Conservation (phyloP, 257 asterid species). For the Solanum tarapatanum region DNA sequence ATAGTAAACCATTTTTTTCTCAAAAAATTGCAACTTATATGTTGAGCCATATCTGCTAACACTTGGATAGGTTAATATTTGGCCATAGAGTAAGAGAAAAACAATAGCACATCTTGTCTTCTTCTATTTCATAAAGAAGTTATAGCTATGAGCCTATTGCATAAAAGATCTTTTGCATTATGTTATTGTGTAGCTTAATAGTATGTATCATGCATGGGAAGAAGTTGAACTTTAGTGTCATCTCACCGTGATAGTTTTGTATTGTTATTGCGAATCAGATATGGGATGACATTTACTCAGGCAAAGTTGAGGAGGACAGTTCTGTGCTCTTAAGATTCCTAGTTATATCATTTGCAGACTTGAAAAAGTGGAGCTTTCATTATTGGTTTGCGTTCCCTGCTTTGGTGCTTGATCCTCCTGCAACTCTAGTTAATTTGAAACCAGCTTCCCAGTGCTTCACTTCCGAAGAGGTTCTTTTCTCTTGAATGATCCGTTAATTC, state of each 20-base stretch:
- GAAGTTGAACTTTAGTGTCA: background rate
- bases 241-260: background rate
- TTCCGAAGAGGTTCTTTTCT: conserved; percentile 47
- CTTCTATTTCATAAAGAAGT: background rate
- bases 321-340: conserved; percentile 72
- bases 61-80: background rate
- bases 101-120: background rate
- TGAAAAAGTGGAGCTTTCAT: conserved; percentile 82
- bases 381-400: conserved; percentile 99
- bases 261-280: conserved; percentile 37
- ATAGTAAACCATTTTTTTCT: background rate
- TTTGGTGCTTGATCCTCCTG: conserved; percentile 79
- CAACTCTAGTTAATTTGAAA: conserved; percentile 47
- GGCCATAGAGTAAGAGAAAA: background rate
- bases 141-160: background rate
- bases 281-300: conserved; percentile 75
- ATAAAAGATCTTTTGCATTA: background rate
- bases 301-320: conserved; percentile 71
- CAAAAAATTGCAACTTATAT: no score
- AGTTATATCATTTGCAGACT: conserved; percentile 88
- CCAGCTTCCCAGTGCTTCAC: conserved; percentile 73
- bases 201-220: background rate
- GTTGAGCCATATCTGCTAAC: background rate
- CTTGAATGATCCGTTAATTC: conserved; percentile 3
- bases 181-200: background rate